Evolutionary conservation across 2,329 filamentous ascomycete species (phyloP).

Genomic region (Neurospora sp.): DNA sequence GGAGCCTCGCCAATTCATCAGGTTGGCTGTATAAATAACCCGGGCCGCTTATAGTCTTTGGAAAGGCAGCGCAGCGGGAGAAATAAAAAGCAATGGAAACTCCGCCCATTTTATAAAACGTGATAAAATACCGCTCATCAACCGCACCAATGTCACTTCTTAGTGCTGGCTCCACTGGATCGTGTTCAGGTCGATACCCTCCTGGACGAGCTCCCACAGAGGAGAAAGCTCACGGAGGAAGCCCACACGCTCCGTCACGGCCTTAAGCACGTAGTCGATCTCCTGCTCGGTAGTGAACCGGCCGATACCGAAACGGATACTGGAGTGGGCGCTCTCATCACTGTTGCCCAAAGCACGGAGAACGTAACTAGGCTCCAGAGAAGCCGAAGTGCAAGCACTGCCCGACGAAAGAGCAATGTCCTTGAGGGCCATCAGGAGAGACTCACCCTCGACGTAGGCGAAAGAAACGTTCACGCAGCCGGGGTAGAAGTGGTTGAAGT

Average conservation of each 20-base stretch:
- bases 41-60: neutral
- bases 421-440: conserved; percentile 94
- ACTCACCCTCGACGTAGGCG: conserved; percentile 96
- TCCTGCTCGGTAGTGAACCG: conserved; percentile 91
- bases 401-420: conserved; percentile 96
- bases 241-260: conserved; percentile 78
- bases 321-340: conserved; percentile 95
- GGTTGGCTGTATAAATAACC: neutral
- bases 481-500: conserved; percentile 74
- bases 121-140: neutral
- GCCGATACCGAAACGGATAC: conserved; percentile 94
- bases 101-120: neutral
- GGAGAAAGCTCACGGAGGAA: conserved; percentile 93
- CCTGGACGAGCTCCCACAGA: conserved; percentile 95
- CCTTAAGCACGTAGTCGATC: conserved; percentile 95
- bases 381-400: conserved; percentile 94
- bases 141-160: conserved; percentile 15
- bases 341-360: conserved; percentile 89
- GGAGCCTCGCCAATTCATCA: neutral
- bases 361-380: conserved; percentile 92
- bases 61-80: neutral
- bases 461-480: conserved; percentile 98
- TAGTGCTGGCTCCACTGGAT: conserved; percentile 98
- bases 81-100: neutral
- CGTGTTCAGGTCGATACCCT: conserved; percentile 87